Conservation (phyloP, 2,329 filamentous ascomycete genomes). For the Fusarium veterinarium region DNA sequence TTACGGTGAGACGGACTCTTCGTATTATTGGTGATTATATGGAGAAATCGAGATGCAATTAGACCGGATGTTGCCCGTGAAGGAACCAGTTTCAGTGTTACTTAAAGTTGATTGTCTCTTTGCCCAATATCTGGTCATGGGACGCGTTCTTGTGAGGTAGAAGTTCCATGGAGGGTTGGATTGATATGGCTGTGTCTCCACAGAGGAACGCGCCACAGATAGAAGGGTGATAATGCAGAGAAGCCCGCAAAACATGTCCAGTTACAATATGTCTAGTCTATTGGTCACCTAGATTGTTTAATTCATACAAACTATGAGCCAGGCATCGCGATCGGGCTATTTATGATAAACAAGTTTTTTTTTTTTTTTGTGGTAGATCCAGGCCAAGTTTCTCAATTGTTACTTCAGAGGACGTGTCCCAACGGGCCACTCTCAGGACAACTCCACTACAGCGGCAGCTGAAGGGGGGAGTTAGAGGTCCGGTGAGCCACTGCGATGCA, state of each 20-base stretch:
- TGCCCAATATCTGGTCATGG: background rate
- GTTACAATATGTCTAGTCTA: background rate
- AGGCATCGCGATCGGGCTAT: background rate
- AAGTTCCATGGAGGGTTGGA: background rate
- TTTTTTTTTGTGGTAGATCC: background rate
- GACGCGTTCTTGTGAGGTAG: conserved; percentile 1
- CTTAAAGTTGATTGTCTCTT: background rate
- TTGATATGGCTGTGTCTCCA: conserved; percentile 14
- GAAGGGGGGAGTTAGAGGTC: conserved; percentile 17
- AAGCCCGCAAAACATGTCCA: background rate
- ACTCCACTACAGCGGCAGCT: conserved; percentile 1
- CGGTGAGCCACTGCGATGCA: background rate
- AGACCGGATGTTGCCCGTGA: background rate
- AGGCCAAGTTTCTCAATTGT: background rate
- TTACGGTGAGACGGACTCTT: conserved; percentile 25
- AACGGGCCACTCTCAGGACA: background rate
- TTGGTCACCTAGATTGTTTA: background rate
- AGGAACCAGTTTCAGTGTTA: background rate
- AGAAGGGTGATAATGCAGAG: background rate
- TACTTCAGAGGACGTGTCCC: background rate
- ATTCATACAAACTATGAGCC: background rate
- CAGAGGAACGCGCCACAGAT: background rate
- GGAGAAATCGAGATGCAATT: background rate
- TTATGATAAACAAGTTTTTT: background rate
- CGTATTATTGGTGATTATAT: background rate